Evolutionary conservation across 768 basidiomycete species (phyloP).

Genomic region (Ramaria rubella): DNA sequence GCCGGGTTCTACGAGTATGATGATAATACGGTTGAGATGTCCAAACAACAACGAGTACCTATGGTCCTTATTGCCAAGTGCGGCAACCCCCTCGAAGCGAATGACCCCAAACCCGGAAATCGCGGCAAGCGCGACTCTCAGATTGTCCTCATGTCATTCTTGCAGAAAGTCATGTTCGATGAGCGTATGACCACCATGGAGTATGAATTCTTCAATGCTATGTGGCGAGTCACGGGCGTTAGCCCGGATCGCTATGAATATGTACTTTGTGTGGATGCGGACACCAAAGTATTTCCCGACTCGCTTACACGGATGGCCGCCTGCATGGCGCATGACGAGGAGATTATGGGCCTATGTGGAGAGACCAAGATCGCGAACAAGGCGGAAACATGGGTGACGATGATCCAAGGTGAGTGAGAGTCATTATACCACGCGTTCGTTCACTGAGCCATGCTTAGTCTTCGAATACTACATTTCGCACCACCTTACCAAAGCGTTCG

Average conservation of each 20-base stretch:
- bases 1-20: slow-evolving; percentile 98
- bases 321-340: slow-evolving; percentile 93
- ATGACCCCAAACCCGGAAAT: slow-evolving; percentile 92
- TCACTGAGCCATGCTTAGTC: slow-evolving; percentile 40
- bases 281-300: slow-evolving; percentile 99
- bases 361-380: slow-evolving; percentile 99
- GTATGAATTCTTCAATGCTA: slow-evolving; percentile 98
- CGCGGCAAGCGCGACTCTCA: slow-evolving; percentile 98
- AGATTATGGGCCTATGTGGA: slow-evolving; percentile 98
- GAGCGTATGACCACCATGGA: slow-evolving; percentile 99
- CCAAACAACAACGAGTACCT: slow-evolving; percentile 95
- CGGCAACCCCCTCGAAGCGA: slow-evolving; percentile 86
- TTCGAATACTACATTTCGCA: slow-evolving; percentile 99
- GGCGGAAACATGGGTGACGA: slow-evolving; percentile 95
- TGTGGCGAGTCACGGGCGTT: slow-evolving; percentile 93
- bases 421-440: neutral
- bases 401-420: slow-evolving; percentile 87
- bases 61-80: slow-evolving; percentile 93
- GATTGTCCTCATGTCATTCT: slow-evolving; percentile 94
- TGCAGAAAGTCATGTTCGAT: slow-evolving; percentile 99
- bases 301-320: slow-evolving; percentile 93
- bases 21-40: slow-evolving; percentile 76
- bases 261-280: slow-evolving; percentile 93
- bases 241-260: slow-evolving; percentile 95
- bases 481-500: slow-evolving; percentile 98